Conservation (phyloP, 306 rosid genomes). For the Trichosanthes truncata region DNA sequence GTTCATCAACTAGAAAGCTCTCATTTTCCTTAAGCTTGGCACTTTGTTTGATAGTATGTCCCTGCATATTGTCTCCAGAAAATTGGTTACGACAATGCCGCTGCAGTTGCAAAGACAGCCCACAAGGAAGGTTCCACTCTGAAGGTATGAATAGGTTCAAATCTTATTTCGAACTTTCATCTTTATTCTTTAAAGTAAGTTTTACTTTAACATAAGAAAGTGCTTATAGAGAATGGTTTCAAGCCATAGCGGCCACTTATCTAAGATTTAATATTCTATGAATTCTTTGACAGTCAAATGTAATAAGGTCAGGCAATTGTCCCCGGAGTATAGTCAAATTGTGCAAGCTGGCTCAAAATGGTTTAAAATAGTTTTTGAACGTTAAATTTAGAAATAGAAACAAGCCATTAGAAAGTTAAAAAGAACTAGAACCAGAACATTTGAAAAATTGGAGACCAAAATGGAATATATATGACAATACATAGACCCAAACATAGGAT, state of each 20-base stretch:
- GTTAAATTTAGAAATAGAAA: not conserved
- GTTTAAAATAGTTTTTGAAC: not conserved
- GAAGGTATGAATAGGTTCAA: conserved; percentile 39
- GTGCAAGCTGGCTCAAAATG: too few relatives aligned
- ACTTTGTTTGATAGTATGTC: conserved; percentile 6
- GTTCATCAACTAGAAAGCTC: not conserved
- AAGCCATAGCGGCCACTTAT: too few relatives aligned
- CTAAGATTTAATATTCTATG: too few relatives aligned
- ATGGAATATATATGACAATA: not conserved
- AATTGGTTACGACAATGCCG: conserved; percentile 98
- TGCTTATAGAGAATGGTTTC: too few relatives aligned
- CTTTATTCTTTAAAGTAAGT: not conserved
- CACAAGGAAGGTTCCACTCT: conserved; percentile 92
- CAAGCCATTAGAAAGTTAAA: not conserved
- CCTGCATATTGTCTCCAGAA: conserved; percentile 41
- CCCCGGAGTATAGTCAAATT: too few relatives aligned
- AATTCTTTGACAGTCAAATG: too few relatives aligned
- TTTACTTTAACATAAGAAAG: too few relatives aligned
- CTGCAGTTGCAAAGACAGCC: conserved; percentile 93
- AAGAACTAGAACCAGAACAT: not conserved
- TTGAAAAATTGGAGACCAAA: not conserved
- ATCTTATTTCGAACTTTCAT: not conserved
- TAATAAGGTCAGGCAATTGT: too few relatives aligned
- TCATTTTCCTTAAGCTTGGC: not conserved
- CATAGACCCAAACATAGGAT: not conserved